Percentiles rank a stretch among this genome's conserved stretches.
phyloP scores from a whole-genome alignment of 106 monocot species.

The Platanthera guangdongensis region DNA sequence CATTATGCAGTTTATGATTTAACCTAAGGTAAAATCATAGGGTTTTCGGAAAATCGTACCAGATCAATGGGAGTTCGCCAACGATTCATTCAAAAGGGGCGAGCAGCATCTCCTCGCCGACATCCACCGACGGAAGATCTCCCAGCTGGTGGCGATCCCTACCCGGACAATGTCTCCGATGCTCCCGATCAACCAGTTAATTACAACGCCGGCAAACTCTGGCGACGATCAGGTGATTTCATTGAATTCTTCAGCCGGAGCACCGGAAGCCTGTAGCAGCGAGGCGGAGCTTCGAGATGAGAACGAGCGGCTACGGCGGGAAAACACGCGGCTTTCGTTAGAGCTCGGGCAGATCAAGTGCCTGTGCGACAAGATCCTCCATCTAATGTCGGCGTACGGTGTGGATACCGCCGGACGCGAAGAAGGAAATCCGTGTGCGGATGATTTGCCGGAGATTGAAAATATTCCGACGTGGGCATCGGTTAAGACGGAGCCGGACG shows the following conservation, averaged over 20 bases:
- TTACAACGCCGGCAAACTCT: conserved; percentile 7
- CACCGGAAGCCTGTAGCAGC: background rate
- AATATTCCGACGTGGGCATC: conserved; percentile 18
- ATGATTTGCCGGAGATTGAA: conserved; percentile 13
- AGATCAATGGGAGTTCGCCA: conserved; percentile 53
- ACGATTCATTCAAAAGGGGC: conserved; percentile 45
- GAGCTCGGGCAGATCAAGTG: conserved; percentile 57
- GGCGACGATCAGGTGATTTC: conserved; percentile 22
- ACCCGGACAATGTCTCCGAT: background rate
- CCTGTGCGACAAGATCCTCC: conserved; percentile 49
- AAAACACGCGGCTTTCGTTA: conserved; percentile 43
- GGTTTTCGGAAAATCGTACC: conserved; percentile 46
- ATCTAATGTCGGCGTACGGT: conserved; percentile 43
- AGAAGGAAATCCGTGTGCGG: background rate
- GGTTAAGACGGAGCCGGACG: conserved; percentile 5
- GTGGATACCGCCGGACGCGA: background rate
- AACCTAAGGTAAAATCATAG: conserved; percentile 4
- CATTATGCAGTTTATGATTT: background rate
- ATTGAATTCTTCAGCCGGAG: background rate
- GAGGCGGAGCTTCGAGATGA: conserved; percentile 42
- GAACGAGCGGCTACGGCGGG: conserved; percentile 53
- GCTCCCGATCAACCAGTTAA: background rate
- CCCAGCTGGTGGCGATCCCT: background rate
- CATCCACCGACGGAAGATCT: conserved; percentile 40
- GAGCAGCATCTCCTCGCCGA: conserved; percentile 37